Evolutionary conservation across 441 rosid species (phyloP), one percentile per base, ranked within the genome.

Genomic region (Heliophila coronopifolia): DNA sequence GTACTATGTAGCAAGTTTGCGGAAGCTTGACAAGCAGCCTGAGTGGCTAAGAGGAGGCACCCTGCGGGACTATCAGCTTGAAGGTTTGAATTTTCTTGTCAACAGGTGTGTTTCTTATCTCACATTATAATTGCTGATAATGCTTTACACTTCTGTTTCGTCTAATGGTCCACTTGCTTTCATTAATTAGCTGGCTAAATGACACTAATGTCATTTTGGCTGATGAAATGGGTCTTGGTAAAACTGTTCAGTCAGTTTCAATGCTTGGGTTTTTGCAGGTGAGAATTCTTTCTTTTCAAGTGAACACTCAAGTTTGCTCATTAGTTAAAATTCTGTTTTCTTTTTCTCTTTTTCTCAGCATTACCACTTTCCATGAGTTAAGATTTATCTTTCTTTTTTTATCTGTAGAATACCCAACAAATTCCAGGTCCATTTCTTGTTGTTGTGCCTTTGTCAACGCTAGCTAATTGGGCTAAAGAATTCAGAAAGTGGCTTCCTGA

Each of bases 181-280:
- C 37, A 41, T 28, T 31, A 56, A 32, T 41, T 79, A 89, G 97
- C 73, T 94, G 99, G 99, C 82, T 95, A 71, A 94, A 90, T 76
- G 98, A 90, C 69, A 94, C 99, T 14, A 94, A 94, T 78, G 99
- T 94, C 64, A 94, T 94, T 70, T 78, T 90, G 75, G 99, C 99
- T 62, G 99, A 94, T 67, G 99, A 94, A 71, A 94, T 94, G 99
- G 99, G 99, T 72, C 99, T 94, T 55, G 99, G 99, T 51, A 94
- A 94, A 80, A 94, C 99, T 59, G 96, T 94, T 55, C 99, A 94
- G 81, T 94, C 99, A 17, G 92, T 94, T 43, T 94, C 99, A 11
- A 86, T 94, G 99, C 95, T 94, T 52, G 99, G 99, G 48, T 94
- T 94, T 58, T 70, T 94, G 65, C 99, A 86, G 99, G 99, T 94